Percentiles rank a stretch among this genome's conserved stretches.
Evolutionary conservation across 768 basidiomycete species (phyloP).

Genomic region (Collybia nuda): DNA sequence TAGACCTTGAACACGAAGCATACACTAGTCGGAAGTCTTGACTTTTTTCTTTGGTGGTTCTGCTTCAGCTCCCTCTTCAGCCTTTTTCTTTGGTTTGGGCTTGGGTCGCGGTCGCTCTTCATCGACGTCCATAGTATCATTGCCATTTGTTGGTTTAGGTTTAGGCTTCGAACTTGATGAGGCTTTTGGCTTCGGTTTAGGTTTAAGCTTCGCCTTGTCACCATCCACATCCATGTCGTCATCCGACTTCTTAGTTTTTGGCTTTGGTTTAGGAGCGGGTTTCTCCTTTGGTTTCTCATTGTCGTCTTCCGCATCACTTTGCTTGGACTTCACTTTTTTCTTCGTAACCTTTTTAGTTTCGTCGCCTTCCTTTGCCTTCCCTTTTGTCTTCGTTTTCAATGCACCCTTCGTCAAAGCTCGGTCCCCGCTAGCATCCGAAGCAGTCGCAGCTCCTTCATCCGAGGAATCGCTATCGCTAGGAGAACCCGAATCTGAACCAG

Average conservation of each 20-base stretch:
- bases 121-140: constrained; percentile 50
- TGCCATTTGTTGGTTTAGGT: constrained; percentile 27
- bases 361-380: constrained; percentile 38
- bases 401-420: constrained; percentile 51
- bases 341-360: constrained; percentile 34
- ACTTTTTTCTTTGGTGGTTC: constrained; percentile 77
- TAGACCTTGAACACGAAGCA: not conserved
- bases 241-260: constrained; percentile 45
- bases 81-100: constrained; percentile 42
- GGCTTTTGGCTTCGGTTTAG: constrained; percentile 36
- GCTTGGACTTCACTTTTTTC: constrained; percentile 43
- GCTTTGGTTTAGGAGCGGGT: constrained; percentile 43
- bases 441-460: constrained; percentile 71
- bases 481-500: constrained; percentile 84
- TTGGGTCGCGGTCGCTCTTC: constrained; percentile 36
- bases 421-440: constrained; percentile 84
- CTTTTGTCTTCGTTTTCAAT: constrained; percentile 39
- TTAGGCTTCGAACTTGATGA: constrained; percentile 40
- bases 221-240: constrained; percentile 46
- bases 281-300: constrained; percentile 32
- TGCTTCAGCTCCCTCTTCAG: constrained; percentile 35
- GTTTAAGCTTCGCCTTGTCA: constrained; percentile 29
- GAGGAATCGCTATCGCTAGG: constrained; percentile 74
- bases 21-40: constrained; percentile 49
- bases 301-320: constrained; percentile 51